Evolutionary conservation across 2,329 filamentous ascomycete genomes (phyloP), one percentile per base, ranked within the genome.

Genomic region (Raffaelea arxii): DNA sequence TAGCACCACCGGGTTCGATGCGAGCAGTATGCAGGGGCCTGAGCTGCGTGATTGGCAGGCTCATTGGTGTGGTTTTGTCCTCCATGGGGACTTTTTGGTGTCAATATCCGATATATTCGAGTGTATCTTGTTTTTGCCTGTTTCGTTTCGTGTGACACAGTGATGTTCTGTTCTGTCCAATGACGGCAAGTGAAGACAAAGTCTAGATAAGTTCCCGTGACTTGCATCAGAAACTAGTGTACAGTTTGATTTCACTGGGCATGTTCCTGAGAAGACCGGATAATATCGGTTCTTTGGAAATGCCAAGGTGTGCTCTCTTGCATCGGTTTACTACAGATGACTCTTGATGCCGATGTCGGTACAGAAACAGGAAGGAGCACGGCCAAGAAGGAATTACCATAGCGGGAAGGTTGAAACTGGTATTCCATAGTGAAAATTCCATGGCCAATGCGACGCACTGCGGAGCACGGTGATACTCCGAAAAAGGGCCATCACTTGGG

Each of bases 1-100:
- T 5, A 18, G 32, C 14, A 36, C 32, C 32, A 36, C 6, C 9
- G 41, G 18, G 10, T 10, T 14, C 14, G 18, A 21, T 4, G 38
- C 36, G 18, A 21, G 16, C 22, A 2, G 32, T 19, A 11, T 45
- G 43, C 22, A 45, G 36, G n/a, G 43, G 43, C 24, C 43, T 35
- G 14, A 45, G 43, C 35, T 45, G 43, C 32, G 43, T 45, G 9
- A 30, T 24, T 3, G 43, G 43, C 16, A 19, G 43, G n/a, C 27
- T 4, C 2, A 18, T 11, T 36, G 30, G 18, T 16, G 27, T 24
- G 16, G 18, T 36, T 19, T 19, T 25, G 21, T 36, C 42, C 27
- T 24, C 25, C 41, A 32, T 43, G 11, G 21, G 25, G 6, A 23
- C 35, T 4, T 14, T 11, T 14, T 36, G 14, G 14, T 36, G 32